Base-by-base conservation (phyloP, 208 protist genomes). In the Herpetomonas tarakana region DNA sequence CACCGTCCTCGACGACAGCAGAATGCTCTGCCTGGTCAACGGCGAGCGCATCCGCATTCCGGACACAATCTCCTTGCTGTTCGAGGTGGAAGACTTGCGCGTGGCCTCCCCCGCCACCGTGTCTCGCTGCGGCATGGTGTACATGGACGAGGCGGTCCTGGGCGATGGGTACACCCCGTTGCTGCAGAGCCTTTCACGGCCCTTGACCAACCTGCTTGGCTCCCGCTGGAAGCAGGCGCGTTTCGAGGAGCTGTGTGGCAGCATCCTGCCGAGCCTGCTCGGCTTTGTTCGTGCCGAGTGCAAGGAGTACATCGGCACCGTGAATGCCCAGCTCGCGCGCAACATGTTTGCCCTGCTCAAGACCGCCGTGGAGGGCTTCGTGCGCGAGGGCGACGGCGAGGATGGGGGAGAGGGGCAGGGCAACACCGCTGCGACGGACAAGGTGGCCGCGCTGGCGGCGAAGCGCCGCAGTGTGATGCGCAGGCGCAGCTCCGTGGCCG, bases 111-210 rank as follows among this genome's bases (percentile, higher is more conserved):
- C 98, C 1, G 98, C 98, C 14, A 99, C 98, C 0, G 98, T 99
- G 51, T 98, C 96, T 31, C 87, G 98, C 46, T 99, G 97, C 76
- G 98, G 98, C 64, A 99, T 99, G 98, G 94, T 99, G 31, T 99
- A 97, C 68, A 74, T 97, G 21, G 96, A 98, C 60, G 75, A 83
- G 46, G 86, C 83, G 62, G 87, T 89, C 51, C 54, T 93, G 22
- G 86, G 92, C 38, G 84, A 83, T 38, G 91, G 93, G 1, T 94
- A 88, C 88, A 76, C 74, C 49, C 83, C 79, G 39, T 65, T 94
- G 50, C 47, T 86, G 30, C 65, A 56, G 52, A 91, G 74, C 28
- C 71, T 92, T 19, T 81, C 83, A 0, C 55, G 57, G 59, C 46
- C 77, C 22, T 73, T 80, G n/a, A 72, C 70, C 4, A 18, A 35